These are phyloP conservation scores for Caloboletus inedulis DNA, from an alignment of 1,284 basidiomycete species.

Conservation along the genomic window DNA sequence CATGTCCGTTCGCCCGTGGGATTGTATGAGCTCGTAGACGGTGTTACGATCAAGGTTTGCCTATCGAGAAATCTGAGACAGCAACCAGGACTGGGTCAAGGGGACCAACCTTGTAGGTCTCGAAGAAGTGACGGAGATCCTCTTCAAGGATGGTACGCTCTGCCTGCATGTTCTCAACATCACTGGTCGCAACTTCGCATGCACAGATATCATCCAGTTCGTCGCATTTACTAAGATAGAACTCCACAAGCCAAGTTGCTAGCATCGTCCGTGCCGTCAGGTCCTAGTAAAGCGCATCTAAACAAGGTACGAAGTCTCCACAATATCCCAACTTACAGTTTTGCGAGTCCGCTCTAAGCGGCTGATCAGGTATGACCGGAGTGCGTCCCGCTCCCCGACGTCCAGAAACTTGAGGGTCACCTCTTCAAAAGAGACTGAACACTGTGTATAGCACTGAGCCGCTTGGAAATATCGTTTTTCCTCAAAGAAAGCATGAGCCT, in stretches of 20 bases:
- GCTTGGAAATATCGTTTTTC: slow-evolving; percentile 86
- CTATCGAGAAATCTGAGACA: slow-evolving; percentile 37
- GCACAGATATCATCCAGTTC: slow-evolving; percentile 89
- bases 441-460: slow-evolving; percentile 89
- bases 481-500: slow-evolving; percentile 83
- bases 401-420: slow-evolving; percentile 91
- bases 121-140: slow-evolving; percentile 88
- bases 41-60: slow-evolving; percentile 81
- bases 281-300: slow-evolving; percentile 52
- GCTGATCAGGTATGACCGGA: slow-evolving; percentile 88
- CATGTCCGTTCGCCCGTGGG: slow-evolving; percentile 90
- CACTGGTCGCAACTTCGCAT: slow-evolving; percentile 80
- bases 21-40: slow-evolving; percentile 89
- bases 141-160: slow-evolving; percentile 88
- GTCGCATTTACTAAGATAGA: slow-evolving; percentile 95
- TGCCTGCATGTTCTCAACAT: slow-evolving; percentile 81
- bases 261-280: slow-evolving; percentile 95
- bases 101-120: slow-evolving; percentile 76
- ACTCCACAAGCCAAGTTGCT: slow-evolving; percentile 97
- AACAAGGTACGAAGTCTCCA: background rate
- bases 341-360: slow-evolving; percentile 80
- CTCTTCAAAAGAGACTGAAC: slow-evolving; percentile 87
- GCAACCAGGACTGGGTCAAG: background rate
- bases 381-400: slow-evolving; percentile 85
- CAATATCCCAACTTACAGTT: slow-evolving; percentile 48